A percentile compares a stretch with the other conserved stretches of the same genome.
phyloP scores from a whole-genome alignment of 1,284 basidiomycete species.

The Gymnopus androsaceus region DNA sequence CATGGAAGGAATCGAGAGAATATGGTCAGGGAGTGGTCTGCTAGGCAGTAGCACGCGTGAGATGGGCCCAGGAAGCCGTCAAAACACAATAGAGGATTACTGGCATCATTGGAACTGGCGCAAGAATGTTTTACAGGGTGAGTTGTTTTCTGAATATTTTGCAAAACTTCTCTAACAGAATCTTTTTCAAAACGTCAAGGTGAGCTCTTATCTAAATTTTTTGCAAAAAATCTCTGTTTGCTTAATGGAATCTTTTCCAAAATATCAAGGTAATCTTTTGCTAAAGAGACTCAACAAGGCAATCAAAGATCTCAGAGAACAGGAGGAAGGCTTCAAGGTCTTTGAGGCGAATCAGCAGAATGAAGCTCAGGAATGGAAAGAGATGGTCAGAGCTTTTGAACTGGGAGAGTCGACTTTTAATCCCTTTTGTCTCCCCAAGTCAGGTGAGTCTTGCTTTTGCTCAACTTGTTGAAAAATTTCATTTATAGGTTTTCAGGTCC shows the following conservation, averaged over 20 bases:
- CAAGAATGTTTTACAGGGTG: conserved; percentile 28
- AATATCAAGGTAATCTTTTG: background rate
- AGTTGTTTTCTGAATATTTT: conserved; percentile 3
- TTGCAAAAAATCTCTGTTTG: no score
- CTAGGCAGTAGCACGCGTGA: no score
- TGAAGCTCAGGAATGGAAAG: background rate
- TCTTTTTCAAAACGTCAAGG: background rate
- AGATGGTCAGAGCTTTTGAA: background rate
- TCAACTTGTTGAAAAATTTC: background rate
- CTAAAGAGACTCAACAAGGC: background rate
- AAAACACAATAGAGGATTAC: conserved; percentile 26
- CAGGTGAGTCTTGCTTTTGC: background rate
- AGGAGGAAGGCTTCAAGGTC: background rate
- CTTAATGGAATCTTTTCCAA: no score
- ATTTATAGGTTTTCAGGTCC: no score
- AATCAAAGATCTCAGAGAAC: background rate
- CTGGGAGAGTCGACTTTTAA: background rate
- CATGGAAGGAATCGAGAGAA: conserved; percentile 29
- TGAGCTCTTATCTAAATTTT: no score
- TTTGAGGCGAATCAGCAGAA: background rate
- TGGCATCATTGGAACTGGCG: conserved; percentile 21
- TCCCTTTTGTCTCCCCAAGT: background rate
- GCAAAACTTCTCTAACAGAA: no score
- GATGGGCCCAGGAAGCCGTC: conserved; percentile 27
- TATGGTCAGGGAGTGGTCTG: conserved; percentile 27